These are phyloP conservation scores for Ustilago bromivora DNA, from an alignment of 1,284 basidiomycete genomes.

Conservation along the genomic window DNA sequence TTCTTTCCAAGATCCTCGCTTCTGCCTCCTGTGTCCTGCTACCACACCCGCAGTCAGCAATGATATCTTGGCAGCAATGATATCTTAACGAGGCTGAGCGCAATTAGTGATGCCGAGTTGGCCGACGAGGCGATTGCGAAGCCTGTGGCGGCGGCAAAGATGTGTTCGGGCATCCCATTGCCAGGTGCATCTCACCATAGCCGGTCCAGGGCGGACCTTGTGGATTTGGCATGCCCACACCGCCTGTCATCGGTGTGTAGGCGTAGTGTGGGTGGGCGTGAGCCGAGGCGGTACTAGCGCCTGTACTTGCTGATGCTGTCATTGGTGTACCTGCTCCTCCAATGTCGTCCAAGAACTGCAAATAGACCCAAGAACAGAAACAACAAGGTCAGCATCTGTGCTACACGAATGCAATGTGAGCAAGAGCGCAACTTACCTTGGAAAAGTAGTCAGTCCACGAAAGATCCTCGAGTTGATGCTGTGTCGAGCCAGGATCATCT, in stretches of 20 bases:
- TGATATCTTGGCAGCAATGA: background rate
- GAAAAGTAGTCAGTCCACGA: conserved; percentile 56
- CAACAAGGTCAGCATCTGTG: background rate
- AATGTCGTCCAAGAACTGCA: conserved; percentile 43
- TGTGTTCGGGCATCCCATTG: conserved; percentile 27
- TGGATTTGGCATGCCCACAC: conserved; percentile 7
- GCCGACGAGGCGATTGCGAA: conserved; percentile 27
- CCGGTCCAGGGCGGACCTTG: background rate
- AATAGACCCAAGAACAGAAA: background rate
- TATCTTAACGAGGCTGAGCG: background rate
- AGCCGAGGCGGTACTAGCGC: background rate
- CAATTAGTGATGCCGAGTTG: background rate
- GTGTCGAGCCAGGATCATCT: conserved; percentile 37
- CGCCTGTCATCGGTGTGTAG: conserved; percentile 9
- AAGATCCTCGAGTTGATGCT: conserved; percentile 49
- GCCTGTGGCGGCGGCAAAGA: conserved; percentile 3
- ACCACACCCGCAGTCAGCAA: no score
- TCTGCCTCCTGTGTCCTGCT: background rate
- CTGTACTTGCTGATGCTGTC: conserved; percentile 11
- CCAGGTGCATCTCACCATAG: conserved; percentile 35
- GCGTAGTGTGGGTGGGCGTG: conserved; percentile 10
- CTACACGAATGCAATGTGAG: background rate
- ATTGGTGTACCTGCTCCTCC: conserved; percentile 27
- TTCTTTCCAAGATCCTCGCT: conserved; percentile 3
- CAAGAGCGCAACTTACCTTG: conserved; percentile 11